phyloP scores from a whole-genome alignment of 345 rosid genomes.

The Hypericum perforatum region DNA sequence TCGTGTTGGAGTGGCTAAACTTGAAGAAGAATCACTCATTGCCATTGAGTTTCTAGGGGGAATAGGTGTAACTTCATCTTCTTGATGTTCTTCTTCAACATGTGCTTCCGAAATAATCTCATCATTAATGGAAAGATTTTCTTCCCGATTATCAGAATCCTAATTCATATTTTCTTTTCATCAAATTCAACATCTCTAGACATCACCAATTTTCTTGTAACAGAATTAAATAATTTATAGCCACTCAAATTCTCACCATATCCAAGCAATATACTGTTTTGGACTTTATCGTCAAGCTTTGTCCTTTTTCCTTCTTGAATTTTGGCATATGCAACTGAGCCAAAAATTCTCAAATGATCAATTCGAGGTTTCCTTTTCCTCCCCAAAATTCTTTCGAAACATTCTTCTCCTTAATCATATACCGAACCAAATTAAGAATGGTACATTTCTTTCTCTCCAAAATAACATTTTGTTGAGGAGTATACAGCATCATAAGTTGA shows the following conservation, averaged over 20 bases:
- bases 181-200: neutral
- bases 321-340: too few species aligned
- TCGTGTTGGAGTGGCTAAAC: too few species aligned
- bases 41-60: too few species aligned
- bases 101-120: too few species aligned
- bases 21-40: neutral
- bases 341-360: too few species aligned
- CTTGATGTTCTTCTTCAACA: too few species aligned
- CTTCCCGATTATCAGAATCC: neutral
- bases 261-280: too few species aligned
- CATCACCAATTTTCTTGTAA: neutral
- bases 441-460: neutral
- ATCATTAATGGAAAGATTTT: too few species aligned
- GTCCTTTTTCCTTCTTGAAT: too few species aligned
- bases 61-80: too few species aligned
- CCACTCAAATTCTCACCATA: neutral
- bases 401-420: neutral
- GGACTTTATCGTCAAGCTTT: too few species aligned
- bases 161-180: neutral
- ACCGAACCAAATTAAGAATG: neutral
- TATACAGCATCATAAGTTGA: neutral
- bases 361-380: neutral
- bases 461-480: neutral
- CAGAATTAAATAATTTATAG: neutral
- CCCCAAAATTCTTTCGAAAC: neutral